phyloP scores from a whole-genome alignment of 2,329 filamentous ascomycete species.

The Leptographium flavum region DNA sequence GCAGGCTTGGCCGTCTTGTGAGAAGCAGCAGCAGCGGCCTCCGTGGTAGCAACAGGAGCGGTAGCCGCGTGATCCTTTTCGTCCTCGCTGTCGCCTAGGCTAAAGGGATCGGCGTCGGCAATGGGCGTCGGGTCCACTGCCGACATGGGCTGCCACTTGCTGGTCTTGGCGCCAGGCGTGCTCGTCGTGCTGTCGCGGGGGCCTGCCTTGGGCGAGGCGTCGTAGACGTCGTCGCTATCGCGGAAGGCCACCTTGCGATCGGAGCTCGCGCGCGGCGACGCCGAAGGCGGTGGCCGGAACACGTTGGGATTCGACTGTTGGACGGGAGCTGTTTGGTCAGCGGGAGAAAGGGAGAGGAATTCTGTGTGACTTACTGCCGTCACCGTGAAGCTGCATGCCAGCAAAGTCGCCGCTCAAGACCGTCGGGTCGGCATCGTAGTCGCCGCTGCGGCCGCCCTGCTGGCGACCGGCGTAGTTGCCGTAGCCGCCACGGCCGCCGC shows the following conservation, averaged over 20 bases:
- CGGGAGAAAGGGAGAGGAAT: not conserved
- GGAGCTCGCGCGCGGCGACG: conserved; percentile 33
- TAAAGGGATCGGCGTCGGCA: conserved; percentile 88
- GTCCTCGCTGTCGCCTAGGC: conserved; percentile 87
- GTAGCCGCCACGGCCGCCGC: conserved; percentile 17
- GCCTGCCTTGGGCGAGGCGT: conserved; percentile 41
- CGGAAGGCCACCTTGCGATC: conserved; percentile 43
- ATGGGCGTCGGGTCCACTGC: conserved; percentile 74
- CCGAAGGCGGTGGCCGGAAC: conserved; percentile 52
- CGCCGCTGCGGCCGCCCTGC: conserved; percentile 57
- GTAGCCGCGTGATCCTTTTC: conserved; percentile 48
- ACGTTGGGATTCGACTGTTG: conserved; percentile 63
- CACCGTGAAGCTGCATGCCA: conserved; percentile 47
- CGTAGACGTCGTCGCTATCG: conserved; percentile 65
- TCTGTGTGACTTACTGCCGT: conserved; percentile 39
- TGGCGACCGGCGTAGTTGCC: conserved; percentile 36
- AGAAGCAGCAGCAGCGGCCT: not conserved
- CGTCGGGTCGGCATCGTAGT: conserved; percentile 92
- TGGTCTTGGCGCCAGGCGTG: conserved; percentile 47
- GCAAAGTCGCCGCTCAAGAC: conserved; percentile 83
- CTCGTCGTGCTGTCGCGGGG: conserved; percentile 31
- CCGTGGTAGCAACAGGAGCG: not conserved
- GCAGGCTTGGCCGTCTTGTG: conserved; percentile 26
- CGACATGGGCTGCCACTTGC: conserved; percentile 95
- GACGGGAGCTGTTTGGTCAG: conserved; percentile 32